Base-by-base conservation (phyloP, 768 basidiomycete species). In the Lentinula edodes region DNA sequence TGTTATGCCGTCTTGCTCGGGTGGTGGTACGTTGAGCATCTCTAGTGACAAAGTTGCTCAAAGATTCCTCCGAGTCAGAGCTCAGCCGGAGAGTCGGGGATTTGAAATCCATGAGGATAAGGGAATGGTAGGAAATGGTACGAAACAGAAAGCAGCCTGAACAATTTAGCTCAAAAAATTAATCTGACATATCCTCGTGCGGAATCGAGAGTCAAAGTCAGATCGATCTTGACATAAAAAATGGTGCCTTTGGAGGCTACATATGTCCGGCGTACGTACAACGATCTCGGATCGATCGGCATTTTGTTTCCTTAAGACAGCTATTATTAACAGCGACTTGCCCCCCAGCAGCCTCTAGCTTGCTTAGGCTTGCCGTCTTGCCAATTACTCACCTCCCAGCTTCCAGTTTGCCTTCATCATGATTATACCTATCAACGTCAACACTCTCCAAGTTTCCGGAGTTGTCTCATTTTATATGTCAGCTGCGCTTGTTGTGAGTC, bases 401-500 rank as follows among this genome's bases (percentile, higher is more conserved):
- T 52, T 16, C 43, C 43, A 54, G 42, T 38, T 38, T 9, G 2
- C 38, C 10, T 16, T 18, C 55, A 41, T 32, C 12, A 56, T 43
- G 48, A 5, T 12, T 18, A 3, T 52, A 36, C 41, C 34, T 42
- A 51, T 52, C 51, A 60, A 53, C 32, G 38, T 52, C 23, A 16
- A n/a, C 9, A 50, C 72, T 39, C 63, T 81, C 60, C 78, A 86
- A 70, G 85, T 91, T 51, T 84, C 86, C 15, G 82, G 72, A n/a
- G 90, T 92, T 28, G 89, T 91, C 63, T 64, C 78, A 6, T 92
- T 92, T 73, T 92, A 91, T 76, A 91, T 92, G 89, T 71, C 73
- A 20, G 81, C 89, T 2, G 90, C 90, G 3, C 76, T 92, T 8
- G 82, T 90, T 43, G 88, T 90, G 68, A 71, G 88, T 80, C 35